Evolutionary conservation across 2,329 filamentous ascomycete species (phyloP), one percentile per base, ranked within the genome.

Genomic region (Alternaria alternata): DNA sequence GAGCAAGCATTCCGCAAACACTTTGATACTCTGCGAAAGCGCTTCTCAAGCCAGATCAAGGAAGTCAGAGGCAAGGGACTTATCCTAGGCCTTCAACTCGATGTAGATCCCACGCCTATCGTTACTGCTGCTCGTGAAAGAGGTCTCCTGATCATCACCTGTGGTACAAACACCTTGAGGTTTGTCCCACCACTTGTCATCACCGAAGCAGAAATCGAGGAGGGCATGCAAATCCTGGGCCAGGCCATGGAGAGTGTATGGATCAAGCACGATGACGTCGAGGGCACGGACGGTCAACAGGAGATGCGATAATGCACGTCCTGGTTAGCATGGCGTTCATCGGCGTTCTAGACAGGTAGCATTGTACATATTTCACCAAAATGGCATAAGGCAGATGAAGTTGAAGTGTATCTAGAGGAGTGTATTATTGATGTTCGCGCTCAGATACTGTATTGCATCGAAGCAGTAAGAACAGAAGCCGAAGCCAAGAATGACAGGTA

Each of bases 171-270:
- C 75, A 97, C 94, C 8, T 81, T 99, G 68, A 86, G 95, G 48
- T 97, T 99, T 71, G 93, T 98, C 57, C 95, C 95, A 32, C 91
- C 92, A 62, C 81, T 99, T 73, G 88, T 89, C 6, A 91, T 99
- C 59, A 90, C 87, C 1, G 88, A 92, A 68, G 87, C 86, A 26
- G 91, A 97, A 84, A 95, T 98, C 66, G 83, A 89, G 67, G 84
- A 90, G 65, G 93, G 92, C 0, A 81, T 97, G 78, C 81, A 82
- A 42, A 93, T 97, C 54, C 76, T 98, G 61, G 90, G 89, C 67
- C 85, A 92, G 69, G 85, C 88, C 5, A 86, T 90, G 80, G 79
- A 81, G 38, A 85, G 81, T 39, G 85, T 88, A 4, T 84, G 86
- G 75, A 69, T 70, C 38, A 76, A 82, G 61, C 69, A 68, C 16